phyloP scores from a whole-genome alignment of 2,329 filamentous ascomycete species.

The Neospermospora avenae region DNA sequence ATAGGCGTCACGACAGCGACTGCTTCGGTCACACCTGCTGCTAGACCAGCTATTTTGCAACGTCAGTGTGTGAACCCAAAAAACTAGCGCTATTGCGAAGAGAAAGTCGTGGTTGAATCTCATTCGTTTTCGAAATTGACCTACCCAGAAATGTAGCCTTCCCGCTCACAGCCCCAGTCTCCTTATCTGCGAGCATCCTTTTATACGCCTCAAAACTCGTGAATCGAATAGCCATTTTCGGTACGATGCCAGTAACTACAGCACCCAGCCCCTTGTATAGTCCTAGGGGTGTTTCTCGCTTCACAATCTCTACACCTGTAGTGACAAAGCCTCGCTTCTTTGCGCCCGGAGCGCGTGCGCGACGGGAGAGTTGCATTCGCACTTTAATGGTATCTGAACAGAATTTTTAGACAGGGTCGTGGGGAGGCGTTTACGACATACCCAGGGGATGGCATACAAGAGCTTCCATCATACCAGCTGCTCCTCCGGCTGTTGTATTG shows the following conservation, averaged over 20 bases:
- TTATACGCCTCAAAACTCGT: slow-evolving; percentile 97
- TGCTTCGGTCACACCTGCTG: slow-evolving; percentile 92
- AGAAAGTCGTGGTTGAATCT: not conserved
- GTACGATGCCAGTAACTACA: slow-evolving; percentile 91
- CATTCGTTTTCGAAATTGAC: slow-evolving; percentile 28
- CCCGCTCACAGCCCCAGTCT: slow-evolving; percentile 65
- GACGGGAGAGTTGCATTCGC: slow-evolving; percentile 94
- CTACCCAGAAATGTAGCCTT: slow-evolving; percentile 68
- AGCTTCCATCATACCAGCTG: slow-evolving; percentile 99
- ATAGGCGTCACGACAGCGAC: slow-evolving; percentile 96
- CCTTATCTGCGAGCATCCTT: slow-evolving; percentile 67
- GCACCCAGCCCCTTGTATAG: slow-evolving; percentile 98
- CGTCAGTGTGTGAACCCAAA: slow-evolving; percentile 9
- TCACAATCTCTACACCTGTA: slow-evolving; percentile 83
- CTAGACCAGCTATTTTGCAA: slow-evolving; percentile 65
- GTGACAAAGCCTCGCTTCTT: slow-evolving; percentile 83
- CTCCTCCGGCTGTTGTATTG: slow-evolving; percentile 71
- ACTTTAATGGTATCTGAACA: slow-evolving; percentile 89
- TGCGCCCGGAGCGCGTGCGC: slow-evolving; percentile 74
- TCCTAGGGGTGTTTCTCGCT: slow-evolving; percentile 84
- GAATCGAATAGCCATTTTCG: slow-evolving; percentile 99
- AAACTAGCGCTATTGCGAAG: not conserved
- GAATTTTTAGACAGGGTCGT: not conserved
- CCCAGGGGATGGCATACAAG: slow-evolving; percentile 91
- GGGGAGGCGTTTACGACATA: too few species aligned